phyloP scores from a whole-genome alignment of 2,329 filamentous ascomycete species.

The Didymella exigua region DNA sequence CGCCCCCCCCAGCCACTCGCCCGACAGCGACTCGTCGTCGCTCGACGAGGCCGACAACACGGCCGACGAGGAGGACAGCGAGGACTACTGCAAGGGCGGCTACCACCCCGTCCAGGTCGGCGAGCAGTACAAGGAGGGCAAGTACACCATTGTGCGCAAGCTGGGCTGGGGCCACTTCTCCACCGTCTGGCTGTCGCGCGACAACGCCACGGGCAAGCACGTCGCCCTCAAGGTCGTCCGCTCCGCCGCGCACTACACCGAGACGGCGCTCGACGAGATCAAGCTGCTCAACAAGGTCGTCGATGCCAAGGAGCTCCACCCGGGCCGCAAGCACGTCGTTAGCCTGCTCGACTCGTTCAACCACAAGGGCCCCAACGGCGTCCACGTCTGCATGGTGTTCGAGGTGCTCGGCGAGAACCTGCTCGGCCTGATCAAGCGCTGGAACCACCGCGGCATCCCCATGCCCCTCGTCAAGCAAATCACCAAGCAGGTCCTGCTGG shows the following conservation, averaged over 20 bases:
- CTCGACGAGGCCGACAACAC: conserved; percentile 88
- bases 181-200: conserved; percentile 85
- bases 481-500: conserved; percentile 94
- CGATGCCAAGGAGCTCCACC: conserved; percentile 90
- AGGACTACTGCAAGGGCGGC: conserved; percentile 99
- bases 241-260: conserved; percentile 96
- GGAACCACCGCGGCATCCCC: conserved; percentile 97
- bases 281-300: conserved; percentile 97
- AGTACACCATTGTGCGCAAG: conserved; percentile 95
- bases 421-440: conserved; percentile 93
- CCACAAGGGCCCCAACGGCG: conserved; percentile 94
- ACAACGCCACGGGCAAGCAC: conserved; percentile 88
- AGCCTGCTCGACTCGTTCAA: conserved; percentile 96
- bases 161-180: conserved; percentile 98
- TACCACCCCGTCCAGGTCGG: conserved; percentile 95
- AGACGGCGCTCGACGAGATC: conserved; percentile 98
- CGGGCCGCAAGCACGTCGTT: conserved; percentile 92
- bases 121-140: conserved; percentile 96
- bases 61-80: conserved; percentile 96
- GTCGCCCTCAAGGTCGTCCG: conserved; percentile 97
- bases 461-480: conserved; percentile 98
- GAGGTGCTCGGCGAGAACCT: conserved; percentile 96
- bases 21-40: conserved; percentile 75
- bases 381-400: conserved; percentile 99
- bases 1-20: conserved; percentile 71